Percentiles rank a stretch among this genome's conserved stretches.
Conservation (phyloP, 805 yeast genomes). For the Lachancea sp. region DNA sequence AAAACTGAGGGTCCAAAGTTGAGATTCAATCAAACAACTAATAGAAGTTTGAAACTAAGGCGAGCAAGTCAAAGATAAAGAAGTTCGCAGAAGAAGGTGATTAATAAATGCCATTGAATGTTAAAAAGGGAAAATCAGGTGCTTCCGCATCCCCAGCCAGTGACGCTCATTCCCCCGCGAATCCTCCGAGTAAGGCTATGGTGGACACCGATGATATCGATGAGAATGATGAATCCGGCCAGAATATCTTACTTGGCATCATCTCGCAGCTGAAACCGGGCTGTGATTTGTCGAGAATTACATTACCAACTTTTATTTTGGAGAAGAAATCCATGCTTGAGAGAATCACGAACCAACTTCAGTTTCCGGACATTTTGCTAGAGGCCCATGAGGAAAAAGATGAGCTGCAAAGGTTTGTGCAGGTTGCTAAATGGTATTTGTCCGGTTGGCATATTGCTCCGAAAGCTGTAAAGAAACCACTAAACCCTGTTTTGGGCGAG, state of each 20-base stretch:
- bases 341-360: constrained; percentile 81
- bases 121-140: constrained; percentile 1
- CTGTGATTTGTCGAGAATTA: constrained; percentile 80
- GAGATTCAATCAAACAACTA: background rate
- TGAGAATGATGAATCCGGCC: constrained; percentile 87
- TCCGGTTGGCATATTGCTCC: constrained; percentile 98
- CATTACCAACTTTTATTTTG: constrained; percentile 89
- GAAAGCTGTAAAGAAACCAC: constrained; percentile 94
- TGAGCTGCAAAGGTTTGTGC: constrained; percentile 61
- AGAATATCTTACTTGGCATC: constrained; percentile 77
- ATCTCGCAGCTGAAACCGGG: constrained; percentile 92
- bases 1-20: constrained; percentile 5
- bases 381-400: constrained; percentile 58
- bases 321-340: constrained; percentile 96
- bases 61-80: background rate
- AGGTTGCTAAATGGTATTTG: constrained; percentile 81
- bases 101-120: constrained; percentile 1
- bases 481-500: constrained; percentile 93
- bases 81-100: background rate
- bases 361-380: constrained; percentile 68
- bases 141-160: constrained; percentile 1
- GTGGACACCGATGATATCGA: constrained; percentile 66
- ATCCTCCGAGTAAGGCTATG: background rate
- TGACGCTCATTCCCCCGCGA: background rate
- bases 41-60: background rate